These are phyloP conservation scores for Haplographium delicatum DNA, from an alignment of 495 filamentous ascomycete species.

Conservation along the genomic window DNA sequence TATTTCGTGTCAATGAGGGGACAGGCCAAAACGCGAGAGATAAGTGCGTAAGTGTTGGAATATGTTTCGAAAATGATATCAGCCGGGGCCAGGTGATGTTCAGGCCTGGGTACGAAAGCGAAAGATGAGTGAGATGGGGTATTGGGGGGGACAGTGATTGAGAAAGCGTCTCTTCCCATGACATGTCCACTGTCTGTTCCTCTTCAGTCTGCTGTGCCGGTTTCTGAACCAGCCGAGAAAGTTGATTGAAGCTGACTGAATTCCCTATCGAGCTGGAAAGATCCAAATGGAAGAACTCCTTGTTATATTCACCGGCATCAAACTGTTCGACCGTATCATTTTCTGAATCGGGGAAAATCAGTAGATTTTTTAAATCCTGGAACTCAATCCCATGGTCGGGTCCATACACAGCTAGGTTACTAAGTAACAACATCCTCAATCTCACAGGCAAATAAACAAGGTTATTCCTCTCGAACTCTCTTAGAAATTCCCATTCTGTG, in stretches of 20 bases:
- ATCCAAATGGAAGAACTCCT: constrained; percentile 57
- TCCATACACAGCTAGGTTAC: constrained; percentile 55
- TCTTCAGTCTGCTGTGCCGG: constrained; percentile 11
- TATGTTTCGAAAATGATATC: constrained; percentile 52
- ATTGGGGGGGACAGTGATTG: constrained; percentile 26
- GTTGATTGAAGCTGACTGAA: constrained; percentile 53
- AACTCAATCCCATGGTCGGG: constrained; percentile 39
- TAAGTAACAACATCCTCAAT: constrained; percentile 56
- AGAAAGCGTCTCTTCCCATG: constrained; percentile 34
- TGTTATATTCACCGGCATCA: constrained; percentile 33
- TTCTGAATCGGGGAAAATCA: constrained; percentile 5
- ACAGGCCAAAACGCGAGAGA: constrained; percentile 78
- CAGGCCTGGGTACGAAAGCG: constrained; percentile 41
- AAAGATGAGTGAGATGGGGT: constrained; percentile 50
- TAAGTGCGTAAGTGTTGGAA: constrained; percentile 67
- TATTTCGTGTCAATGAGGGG: constrained; percentile 56
- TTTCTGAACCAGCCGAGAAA: constrained; percentile 47
- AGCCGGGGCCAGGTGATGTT: constrained; percentile 63
- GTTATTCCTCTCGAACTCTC: constrained; percentile 60
- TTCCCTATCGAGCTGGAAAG: constrained; percentile 55
- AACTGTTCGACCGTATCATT: constrained; percentile 12
- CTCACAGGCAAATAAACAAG: constrained; percentile 57
- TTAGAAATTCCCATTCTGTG: constrained; percentile 62
- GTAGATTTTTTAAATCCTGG: constrained; percentile 29
- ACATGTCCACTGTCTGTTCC: constrained; percentile 29